These are phyloP conservation scores for Termitomyces sp. DNA, from an alignment of 768 basidiomycete species.

Conservation along the genomic window DNA sequence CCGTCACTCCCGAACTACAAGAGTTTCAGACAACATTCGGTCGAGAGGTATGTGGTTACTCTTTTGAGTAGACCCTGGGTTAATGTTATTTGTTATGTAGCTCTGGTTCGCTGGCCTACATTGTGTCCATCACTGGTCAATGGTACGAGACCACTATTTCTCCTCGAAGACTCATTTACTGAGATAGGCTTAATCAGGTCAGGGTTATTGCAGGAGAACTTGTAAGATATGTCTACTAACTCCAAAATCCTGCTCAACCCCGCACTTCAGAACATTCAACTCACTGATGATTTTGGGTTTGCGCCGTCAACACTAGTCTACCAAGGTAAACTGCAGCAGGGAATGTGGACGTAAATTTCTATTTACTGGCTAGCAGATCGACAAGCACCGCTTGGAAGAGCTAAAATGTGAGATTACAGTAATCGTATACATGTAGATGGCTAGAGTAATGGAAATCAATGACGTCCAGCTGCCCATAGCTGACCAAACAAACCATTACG, in stretches of 20 bases:
- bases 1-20: constrained; percentile 75
- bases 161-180: neutral
- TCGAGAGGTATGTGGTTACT: constrained; percentile 51
- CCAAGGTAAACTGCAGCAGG: constrained; percentile 39
- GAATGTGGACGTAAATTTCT: constrained; percentile 4
- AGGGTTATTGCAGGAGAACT: constrained; percentile 82
- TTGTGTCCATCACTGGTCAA: constrained; percentile 89
- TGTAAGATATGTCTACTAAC: constrained; percentile 33
- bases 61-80: neutral
- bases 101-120: constrained; percentile 85
- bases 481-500: constrained; percentile 10
- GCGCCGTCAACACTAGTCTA: constrained; percentile 81
- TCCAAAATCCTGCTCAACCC: neutral
- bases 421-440: neutral
- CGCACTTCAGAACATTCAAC: constrained; percentile 46
- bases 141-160: constrained; percentile 38
- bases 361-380: constrained; percentile 26
- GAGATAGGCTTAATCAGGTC: constrained; percentile 36
- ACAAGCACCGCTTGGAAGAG: constrained; percentile 56
- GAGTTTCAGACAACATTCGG: constrained; percentile 77
- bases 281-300: constrained; percentile 77
- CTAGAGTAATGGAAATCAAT: neutral
- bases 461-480: neutral
- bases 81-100: constrained; percentile 27
- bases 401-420: constrained; percentile 42